Base-by-base conservation (phyloP, 768 basidiomycete species). In the Pleurotus eryngii region DNA sequence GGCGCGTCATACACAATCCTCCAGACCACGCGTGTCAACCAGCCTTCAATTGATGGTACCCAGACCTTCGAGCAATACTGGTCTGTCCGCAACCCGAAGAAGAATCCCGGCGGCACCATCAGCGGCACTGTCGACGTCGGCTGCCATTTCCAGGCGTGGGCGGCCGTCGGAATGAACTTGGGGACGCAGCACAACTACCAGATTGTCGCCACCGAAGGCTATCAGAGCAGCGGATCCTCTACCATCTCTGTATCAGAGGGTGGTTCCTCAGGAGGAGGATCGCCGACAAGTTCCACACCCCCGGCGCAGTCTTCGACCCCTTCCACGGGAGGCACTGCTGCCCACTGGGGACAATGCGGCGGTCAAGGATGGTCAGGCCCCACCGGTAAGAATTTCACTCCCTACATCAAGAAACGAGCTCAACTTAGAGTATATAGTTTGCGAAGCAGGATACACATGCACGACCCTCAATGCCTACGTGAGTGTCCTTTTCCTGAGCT, bases 201-300 rank as follows among this genome's bases (percentile, higher is more conserved):
- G 71, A 77, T 80, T 55, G 64, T 79, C 56, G 77, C 79, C 24
- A 76, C 76, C 6, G 79, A 80, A 57, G 76, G 76, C 3, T 76
- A 77, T 65, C 60, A 69, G 59, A 74, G 73, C 67, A 76, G 70
- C 57, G 79, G 80, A 24, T 70, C 81, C 54, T 72, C 71, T 18
- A 18, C 50, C 1, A 42, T 43, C 48, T 39, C 40, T n/a, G 35
- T 49, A 15, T 71, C 67, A 0, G 62, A 61, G 18, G 49, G 49
- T 15, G 49, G 49, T 35, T n/a, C 26, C 27, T 50, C 49, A 7
- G 49, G 60, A 9, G 57, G 65, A 1, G 56, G 60, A 30, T 53
- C 64, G 1, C 56, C 62, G 24, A 49, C 65, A 2, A 58, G 59
- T 4, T 47, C 64, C 2, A 61, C 67, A 6, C 26, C 57, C 3